phyloP scores from a whole-genome alignment of 768 basidiomycete genomes.

The Pholiota microspora region DNA sequence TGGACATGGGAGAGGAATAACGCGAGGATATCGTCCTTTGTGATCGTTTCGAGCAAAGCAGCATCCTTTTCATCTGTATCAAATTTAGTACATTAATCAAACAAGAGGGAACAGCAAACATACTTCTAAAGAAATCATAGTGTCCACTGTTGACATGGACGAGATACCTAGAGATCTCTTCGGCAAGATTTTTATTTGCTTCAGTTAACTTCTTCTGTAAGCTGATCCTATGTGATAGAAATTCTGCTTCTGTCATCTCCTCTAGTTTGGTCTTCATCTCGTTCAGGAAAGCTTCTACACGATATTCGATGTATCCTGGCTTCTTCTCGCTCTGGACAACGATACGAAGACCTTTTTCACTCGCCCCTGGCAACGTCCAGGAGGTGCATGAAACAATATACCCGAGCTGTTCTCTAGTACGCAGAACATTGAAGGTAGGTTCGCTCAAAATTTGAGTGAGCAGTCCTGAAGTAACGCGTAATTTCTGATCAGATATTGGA shows the following conservation, averaged over 20 bases:
- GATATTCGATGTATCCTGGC: slow-evolving; percentile 77
- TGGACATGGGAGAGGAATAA: slow-evolving; percentile 72
- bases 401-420: slow-evolving; percentile 94
- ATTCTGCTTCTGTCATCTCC: slow-evolving; percentile 69
- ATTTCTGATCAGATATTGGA: slow-evolving; percentile 54
- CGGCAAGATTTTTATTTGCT: slow-evolving; percentile 81
- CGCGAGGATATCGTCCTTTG: slow-evolving; percentile 70
- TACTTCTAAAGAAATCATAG: slow-evolving; percentile 84
- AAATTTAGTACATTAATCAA: slow-evolving; percentile 5
- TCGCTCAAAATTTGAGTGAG: slow-evolving; percentile 87
- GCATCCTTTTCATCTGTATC: slow-evolving; percentile 72
- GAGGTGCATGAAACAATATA: slow-evolving; percentile 76
- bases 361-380: slow-evolving; percentile 60
- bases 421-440: slow-evolving; percentile 86
- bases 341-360: slow-evolving; percentile 75
- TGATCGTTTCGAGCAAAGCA: slow-evolving; percentile 56
- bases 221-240: slow-evolving; percentile 73
- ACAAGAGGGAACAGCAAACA: slow-evolving; percentile 27
- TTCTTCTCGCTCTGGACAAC: slow-evolving; percentile 86
- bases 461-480: slow-evolving; percentile 67
- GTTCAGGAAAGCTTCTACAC: slow-evolving; percentile 86
- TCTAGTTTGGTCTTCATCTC: slow-evolving; percentile 66
- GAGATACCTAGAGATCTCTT: slow-evolving; percentile 75
- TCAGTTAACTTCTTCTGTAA: slow-evolving; percentile 83
- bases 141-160: slow-evolving; percentile 73